These are phyloP conservation scores for Aspergillus sp. DNA, from an alignment of 2,329 filamentous ascomycete genomes.

Conservation along the genomic window DNA sequence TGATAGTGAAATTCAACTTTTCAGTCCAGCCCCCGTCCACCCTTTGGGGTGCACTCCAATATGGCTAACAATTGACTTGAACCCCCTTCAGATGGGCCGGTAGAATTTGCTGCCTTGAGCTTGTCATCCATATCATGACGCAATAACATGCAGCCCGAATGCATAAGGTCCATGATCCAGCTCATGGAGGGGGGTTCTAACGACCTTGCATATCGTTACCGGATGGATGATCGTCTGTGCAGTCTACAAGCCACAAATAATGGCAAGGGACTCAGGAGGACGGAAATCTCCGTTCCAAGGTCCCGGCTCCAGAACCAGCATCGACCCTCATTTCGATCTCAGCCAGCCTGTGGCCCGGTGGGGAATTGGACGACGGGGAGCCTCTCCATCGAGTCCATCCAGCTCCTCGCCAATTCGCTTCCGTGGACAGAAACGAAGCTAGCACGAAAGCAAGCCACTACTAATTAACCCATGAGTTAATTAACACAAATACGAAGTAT, in stretches of 20 bases:
- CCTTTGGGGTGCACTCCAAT: background rate
- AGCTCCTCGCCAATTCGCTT: background rate
- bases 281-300: background rate
- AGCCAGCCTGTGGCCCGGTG: constrained; percentile 1
- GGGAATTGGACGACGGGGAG: constrained; percentile 1
- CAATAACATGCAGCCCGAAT: background rate
- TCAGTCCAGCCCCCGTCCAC: background rate
- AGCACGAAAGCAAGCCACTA: background rate
- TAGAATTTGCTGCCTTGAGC: background rate
- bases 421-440: background rate
- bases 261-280: background rate
- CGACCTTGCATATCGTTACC: background rate
- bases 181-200: background rate
- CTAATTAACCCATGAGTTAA: background rate
- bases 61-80: background rate
- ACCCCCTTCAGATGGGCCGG: background rate
- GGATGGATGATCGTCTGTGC: background rate
- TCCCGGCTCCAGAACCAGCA: constrained; percentile 2
- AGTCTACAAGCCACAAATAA: background rate
- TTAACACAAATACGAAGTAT: background rate
- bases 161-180: background rate
- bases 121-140: background rate
- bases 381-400: background rate
- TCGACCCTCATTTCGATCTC: constrained; percentile 7
- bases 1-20: background rate